These are phyloP conservation scores for Sporothrix curviconia DNA, from an alignment of 2,329 filamentous ascomycete genomes.

Conservation along the genomic window DNA sequence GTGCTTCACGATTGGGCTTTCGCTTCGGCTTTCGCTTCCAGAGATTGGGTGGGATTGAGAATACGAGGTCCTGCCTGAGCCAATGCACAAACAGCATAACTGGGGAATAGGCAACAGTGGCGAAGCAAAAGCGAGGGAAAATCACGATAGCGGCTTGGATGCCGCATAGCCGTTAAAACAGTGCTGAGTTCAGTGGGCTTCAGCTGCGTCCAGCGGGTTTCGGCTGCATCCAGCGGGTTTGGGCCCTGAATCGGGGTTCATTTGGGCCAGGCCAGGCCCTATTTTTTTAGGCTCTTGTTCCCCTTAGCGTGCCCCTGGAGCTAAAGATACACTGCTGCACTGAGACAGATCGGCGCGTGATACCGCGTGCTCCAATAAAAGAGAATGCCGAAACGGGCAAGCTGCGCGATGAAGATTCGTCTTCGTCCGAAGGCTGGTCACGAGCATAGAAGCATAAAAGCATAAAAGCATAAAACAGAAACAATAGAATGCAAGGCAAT, in stretches of 20 bases:
- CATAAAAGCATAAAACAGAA: no score
- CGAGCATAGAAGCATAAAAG: no score
- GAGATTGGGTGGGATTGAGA: background rate
- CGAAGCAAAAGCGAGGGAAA: background rate
- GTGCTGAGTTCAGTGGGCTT: no score
- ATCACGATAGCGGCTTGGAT: background rate
- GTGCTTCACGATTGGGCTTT: no score
- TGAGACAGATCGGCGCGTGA: background rate
- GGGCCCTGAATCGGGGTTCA: background rate
- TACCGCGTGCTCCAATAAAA: background rate
- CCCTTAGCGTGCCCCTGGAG: background rate
- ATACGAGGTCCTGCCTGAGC: background rate
- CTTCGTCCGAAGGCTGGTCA: no score
- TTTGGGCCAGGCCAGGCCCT: background rate
- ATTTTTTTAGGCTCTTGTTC: background rate
- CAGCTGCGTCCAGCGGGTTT: no score
- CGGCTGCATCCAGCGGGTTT: background rate
- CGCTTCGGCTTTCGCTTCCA: background rate
- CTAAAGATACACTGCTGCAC: background rate
- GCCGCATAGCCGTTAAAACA: no score
- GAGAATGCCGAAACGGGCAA: background rate
- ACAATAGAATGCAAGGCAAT: no score
- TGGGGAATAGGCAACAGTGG: constrained; percentile 3
- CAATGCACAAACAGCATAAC: background rate
- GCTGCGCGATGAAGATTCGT: background rate